A percentile compares a stretch with the other conserved stretches of the same genome.
phyloP scores from a whole-genome alignment of 2,329 filamentous ascomycete genomes.

The Thelonectria blattea region DNA sequence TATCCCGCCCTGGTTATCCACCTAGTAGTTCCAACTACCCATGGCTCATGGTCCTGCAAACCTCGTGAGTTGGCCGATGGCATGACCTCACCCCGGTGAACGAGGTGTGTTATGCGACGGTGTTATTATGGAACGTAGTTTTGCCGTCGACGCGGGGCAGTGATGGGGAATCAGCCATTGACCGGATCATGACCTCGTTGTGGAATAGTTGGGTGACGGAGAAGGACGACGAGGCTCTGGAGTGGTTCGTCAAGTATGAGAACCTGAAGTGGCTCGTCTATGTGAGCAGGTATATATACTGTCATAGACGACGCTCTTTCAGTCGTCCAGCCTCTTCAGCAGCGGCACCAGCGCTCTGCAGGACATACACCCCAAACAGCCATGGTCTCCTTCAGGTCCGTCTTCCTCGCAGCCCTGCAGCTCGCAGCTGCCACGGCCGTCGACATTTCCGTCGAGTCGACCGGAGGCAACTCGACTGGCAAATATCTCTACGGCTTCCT shows the following conservation, averaged over 20 bases:
- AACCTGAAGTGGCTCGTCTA: background rate
- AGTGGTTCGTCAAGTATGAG: background rate
- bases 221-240: background rate
- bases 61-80: conserved; percentile 1
- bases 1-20: too few species aligned
- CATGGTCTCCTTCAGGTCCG: conserved; percentile 22
- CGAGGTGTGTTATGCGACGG: conserved; percentile 13
- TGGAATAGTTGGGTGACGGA: background rate
- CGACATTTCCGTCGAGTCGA: conserved; percentile 45
- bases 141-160: conserved; percentile 11
- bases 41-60: too few species aligned
- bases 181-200: conserved; percentile 5
- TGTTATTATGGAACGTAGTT: conserved; percentile 19
- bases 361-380: background rate
- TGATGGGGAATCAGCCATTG: background rate
- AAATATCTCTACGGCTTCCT: conserved; percentile 54
- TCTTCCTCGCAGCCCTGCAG: conserved; percentile 17
- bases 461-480: conserved; percentile 50
- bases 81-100: background rate
- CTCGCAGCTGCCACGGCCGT: conserved; percentile 34
- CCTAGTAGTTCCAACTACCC: too few species aligned
- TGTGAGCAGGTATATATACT: conserved; percentile 8
- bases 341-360: background rate
- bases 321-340: conserved; percentile 1
- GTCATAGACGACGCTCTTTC: background rate